Base-by-base conservation (phyloP, 2,329 filamentous ascomycete species). In the Aplosporella prunicola region DNA sequence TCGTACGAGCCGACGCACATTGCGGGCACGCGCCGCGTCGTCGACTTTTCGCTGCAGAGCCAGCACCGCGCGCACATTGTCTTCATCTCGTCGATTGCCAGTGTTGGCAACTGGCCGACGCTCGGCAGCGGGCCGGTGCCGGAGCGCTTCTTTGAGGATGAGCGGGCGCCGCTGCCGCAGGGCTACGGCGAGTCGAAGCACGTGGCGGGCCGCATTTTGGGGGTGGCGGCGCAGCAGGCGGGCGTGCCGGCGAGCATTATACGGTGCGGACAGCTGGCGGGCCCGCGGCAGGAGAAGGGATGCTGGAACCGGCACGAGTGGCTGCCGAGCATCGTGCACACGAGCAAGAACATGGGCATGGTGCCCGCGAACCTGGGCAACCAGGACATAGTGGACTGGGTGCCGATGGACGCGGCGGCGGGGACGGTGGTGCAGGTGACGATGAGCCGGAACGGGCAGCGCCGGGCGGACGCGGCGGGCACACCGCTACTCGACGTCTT, bases 181-280 rank as follows among this genome's bases (percentile, higher is more conserved):
- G 61, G 60, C 13, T 64, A 64, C 35, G 59, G 54, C 14, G 51
- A 61, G 31, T 54, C 50, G 9, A 64, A 64, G 39, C 50, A 57
- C 27, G 52, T 63, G 5, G 47, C 56, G 0, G 48, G 51, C 5
- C 44, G 50, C 13, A 56, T 63, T 20, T 45, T 58, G 0, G 47
- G 47, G n/a, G 43, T 34, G 2, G 57, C 58, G 2, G 51, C 58
- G 3, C 38, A 47, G n/a, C 37, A 47, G 5, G 28, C 51, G 1
- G 48, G 47, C 2, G 40, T 56, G 7, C 43, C 44, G 5, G 44
- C 43, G 5, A 45, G 43, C 2, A 43, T 57, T 5, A 29, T 50
- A 5, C 48, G 55, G 4, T 48, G 49, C 4, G 53, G 55, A 4
- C 55, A 58, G 37, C 44, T 58, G 2, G 55, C 52, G 9, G 55